Percentiles rank a stretch among this genome's conserved stretches.
Evolutionary conservation across 129 eudicot genomes (phyloP).

Genomic region (carrot (Daucus carota)): DH1_v3.0 NC_030383.2:9372001-9372500

Average conservation of each 20-base stretch:
- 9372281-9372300: conserved; percentile 81
- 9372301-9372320: conserved; percentile 48
- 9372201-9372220: neutral
- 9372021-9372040: neutral
- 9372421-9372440: conserved; percentile 13
- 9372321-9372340: neutral
- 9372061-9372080: neutral
- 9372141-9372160: neutral
- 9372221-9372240: neutral
- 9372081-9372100: neutral
- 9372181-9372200: neutral
- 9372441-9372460: conserved; percentile 35
- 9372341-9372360: neutral
- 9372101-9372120: neutral
- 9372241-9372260: conserved; percentile 89
- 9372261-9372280: conserved; percentile 95
- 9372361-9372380: too few relatives aligned
- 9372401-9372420: neutral
- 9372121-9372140: neutral
- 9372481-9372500: conserved; percentile 42
- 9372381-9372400: conserved; percentile 14
- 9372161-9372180: neutral
- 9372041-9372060: neutral
- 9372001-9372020: neutral
- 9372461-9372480: conserved; percentile 29